Evolutionary conservation across 352 stramenopile species (phyloP).

Genomic region (Globisporangium iwayamae): DNA sequence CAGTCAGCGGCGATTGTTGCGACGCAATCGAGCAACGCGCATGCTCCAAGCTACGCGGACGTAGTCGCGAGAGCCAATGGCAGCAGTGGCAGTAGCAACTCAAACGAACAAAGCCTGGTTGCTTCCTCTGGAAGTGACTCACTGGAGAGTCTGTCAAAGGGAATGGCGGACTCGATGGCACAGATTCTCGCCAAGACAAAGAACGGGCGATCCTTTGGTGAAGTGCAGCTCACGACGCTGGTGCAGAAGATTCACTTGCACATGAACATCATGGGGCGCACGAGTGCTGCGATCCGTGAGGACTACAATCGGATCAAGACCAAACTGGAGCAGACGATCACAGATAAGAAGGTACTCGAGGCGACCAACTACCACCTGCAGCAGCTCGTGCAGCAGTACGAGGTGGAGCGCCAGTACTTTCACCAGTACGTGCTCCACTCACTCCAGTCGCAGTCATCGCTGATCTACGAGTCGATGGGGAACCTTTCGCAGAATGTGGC

Average conservation of each 20-base stretch:
- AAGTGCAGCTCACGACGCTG: conserved; percentile 35
- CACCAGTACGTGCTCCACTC: conserved; percentile 29
- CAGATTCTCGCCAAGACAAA: conserved; percentile 34
- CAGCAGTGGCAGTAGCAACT: neutral
- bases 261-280: conserved; percentile 39
- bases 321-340: conserved; percentile 30
- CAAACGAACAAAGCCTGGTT: conserved; percentile 16
- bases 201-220: conserved; percentile 21
- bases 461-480: conserved; percentile 24
- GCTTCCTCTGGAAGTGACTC: conserved; percentile 15
- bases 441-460: conserved; percentile 20
- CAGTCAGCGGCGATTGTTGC: conserved; percentile 15
- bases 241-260: conserved; percentile 39
- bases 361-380: conserved; percentile 27
- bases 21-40: conserved; percentile 11
- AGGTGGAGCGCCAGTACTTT: conserved; percentile 33
- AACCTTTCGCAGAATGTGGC: conserved; percentile 19
- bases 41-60: conserved; percentile 22
- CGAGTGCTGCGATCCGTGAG: conserved; percentile 30
- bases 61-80: conserved; percentile 16
- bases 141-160: conserved; percentile 27
- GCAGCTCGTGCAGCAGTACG: conserved; percentile 26
- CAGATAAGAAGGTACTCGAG: conserved; percentile 31
- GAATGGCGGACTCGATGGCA: conserved; percentile 35
- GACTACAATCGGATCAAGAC: conserved; percentile 34